A percentile compares a stretch with the other conserved stretches of the same genome.
Conservation (phyloP, 371 early-diverging fungal species). For the Actinomortierella ambigua region DNA sequence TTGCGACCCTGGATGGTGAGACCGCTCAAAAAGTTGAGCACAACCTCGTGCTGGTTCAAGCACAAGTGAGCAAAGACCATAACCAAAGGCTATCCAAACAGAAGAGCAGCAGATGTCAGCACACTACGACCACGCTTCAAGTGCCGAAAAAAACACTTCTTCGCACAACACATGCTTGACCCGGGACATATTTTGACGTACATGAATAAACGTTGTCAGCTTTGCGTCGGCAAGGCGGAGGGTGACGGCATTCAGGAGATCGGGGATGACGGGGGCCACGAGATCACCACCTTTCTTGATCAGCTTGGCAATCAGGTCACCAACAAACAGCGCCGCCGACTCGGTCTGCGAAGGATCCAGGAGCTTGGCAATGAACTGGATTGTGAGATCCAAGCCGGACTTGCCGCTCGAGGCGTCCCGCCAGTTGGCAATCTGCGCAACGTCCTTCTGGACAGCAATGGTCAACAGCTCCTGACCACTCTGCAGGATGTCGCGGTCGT, state of each 20-base stretch:
- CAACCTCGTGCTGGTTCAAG: slow-evolving; percentile 69
- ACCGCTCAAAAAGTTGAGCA: slow-evolving; percentile 67
- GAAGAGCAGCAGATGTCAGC: not conserved
- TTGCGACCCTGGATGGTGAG: slow-evolving; percentile 57
- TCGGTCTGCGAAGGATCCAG: slow-evolving; percentile 77
- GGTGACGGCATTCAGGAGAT: slow-evolving; percentile 79
- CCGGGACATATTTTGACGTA: slow-evolving; percentile 23
- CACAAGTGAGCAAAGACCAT: slow-evolving; percentile 87
- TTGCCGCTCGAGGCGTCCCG: slow-evolving; percentile 64
- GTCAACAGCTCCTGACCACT: slow-evolving; percentile 58
- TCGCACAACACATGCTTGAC: too few relatives aligned
- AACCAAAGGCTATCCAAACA: slow-evolving; percentile 68
- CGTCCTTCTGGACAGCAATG: slow-evolving; percentile 58
- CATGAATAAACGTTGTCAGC: slow-evolving; percentile 79
- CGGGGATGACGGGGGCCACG: slow-evolving; percentile 73
- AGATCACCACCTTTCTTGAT: slow-evolving; percentile 79
- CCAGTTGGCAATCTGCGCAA: slow-evolving; percentile 64
- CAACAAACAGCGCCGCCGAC: slow-evolving; percentile 87
- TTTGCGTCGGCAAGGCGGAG: slow-evolving; percentile 71
- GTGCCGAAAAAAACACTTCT: too few relatives aligned
- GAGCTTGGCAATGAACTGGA: slow-evolving; percentile 80
- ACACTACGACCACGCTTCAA: too few relatives aligned
- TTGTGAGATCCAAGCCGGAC: slow-evolving; percentile 77
- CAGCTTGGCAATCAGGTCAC: slow-evolving; percentile 82
- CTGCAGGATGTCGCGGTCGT: slow-evolving; percentile 70